A percentile compares a stretch with the other conserved stretches of the same genome.
phyloP scores from a whole-genome alignment of 495 filamentous ascomycete genomes.

The Aspergillus wentii region DNA sequence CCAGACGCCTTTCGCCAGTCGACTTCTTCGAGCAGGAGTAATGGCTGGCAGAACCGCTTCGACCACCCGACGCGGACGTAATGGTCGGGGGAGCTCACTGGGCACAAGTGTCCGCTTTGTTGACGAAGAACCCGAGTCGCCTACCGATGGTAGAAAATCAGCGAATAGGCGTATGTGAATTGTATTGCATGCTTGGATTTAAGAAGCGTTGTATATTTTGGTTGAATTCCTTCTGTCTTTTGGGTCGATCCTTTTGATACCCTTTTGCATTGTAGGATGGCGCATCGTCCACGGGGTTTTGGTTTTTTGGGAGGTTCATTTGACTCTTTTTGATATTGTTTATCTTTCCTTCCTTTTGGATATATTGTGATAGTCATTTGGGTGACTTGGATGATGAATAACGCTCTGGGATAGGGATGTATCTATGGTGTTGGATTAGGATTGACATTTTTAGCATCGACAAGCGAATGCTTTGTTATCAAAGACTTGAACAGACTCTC shows the following conservation, averaged over 20 bases:
- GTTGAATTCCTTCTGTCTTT: neutral
- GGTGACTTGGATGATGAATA: no score
- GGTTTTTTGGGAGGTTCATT: neutral
- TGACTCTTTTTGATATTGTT: neutral
- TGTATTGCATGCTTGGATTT: neutral
- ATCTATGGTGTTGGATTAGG: no score
- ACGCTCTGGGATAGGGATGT: no score
- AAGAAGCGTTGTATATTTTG: no score
- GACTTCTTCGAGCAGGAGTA: slow-evolving; percentile 33
- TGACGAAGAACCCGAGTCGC: slow-evolving; percentile 42
- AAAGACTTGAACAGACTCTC: no score
- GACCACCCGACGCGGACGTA: slow-evolving; percentile 20
- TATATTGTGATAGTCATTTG: no score
- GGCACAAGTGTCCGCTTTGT: slow-evolving; percentile 40
- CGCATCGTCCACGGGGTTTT: slow-evolving; percentile 2
- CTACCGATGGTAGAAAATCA: slow-evolving; percentile 35
- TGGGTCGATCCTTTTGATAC: slow-evolving; percentile 12
- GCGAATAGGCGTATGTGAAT: slow-evolving; percentile 22
- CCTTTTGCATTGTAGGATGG: slow-evolving; percentile 11
- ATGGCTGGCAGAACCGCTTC: slow-evolving; percentile 20
- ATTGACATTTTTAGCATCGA: no score
- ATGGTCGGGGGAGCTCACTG: slow-evolving; percentile 29
- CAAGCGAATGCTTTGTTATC: no score
- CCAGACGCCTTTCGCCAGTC: slow-evolving; percentile 43
- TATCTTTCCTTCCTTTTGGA: no score